A percentile compares a stretch with the other conserved stretches of the same genome.
These are phyloP conservation scores for Skeletonema marinoi DNA, from an alignment of 108 stramenopile genomes.

Conservation along the genomic window DNA sequence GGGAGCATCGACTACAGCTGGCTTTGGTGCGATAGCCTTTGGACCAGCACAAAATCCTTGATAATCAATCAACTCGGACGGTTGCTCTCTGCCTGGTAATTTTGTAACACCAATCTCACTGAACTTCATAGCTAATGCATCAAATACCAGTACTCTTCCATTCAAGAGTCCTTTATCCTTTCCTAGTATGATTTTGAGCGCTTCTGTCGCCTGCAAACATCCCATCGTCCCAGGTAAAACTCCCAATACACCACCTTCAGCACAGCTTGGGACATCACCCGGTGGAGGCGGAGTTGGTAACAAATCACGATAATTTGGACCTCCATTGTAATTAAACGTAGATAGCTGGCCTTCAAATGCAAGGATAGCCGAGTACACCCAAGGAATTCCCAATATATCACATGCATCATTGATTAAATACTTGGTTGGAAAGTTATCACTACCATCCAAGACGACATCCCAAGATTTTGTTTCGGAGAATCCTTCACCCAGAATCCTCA, in stretches of 20 bases:
- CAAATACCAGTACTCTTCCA: slow-evolving; percentile 83
- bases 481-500: slow-evolving; percentile 65
- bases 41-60: slow-evolving; percentile 87
- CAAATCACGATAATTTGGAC: slow-evolving; percentile 90
- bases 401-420: slow-evolving; percentile 96
- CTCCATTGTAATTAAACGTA: slow-evolving; percentile 79
- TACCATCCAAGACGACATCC: slow-evolving; percentile 92
- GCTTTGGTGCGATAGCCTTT: slow-evolving; percentile 30
- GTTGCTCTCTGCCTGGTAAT: slow-evolving; percentile 43
- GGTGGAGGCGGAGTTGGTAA: slow-evolving; percentile 90
- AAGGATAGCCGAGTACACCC: slow-evolving; percentile 92
- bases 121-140: slow-evolving; percentile 86
- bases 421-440: slow-evolving; percentile 96
- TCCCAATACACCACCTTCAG: slow-evolving; percentile 95
- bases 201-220: slow-evolving; percentile 93
- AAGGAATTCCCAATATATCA: slow-evolving; percentile 75
- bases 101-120: slow-evolving; percentile 65
- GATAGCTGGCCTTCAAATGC: slow-evolving; percentile 94
- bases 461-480: slow-evolving; percentile 47
- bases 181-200: slow-evolving; percentile 83
- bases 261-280: slow-evolving; percentile 92
- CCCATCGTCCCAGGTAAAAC: slow-evolving; percentile 94
- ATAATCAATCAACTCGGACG: slow-evolving; percentile 81
- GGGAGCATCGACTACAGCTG: slow-evolving; percentile 1
- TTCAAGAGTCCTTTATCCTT: slow-evolving; percentile 61